Evolutionary conservation across 1,139 yeast genomes (phyloP).

Genomic region (Hyphopichia burtonii): DNA sequence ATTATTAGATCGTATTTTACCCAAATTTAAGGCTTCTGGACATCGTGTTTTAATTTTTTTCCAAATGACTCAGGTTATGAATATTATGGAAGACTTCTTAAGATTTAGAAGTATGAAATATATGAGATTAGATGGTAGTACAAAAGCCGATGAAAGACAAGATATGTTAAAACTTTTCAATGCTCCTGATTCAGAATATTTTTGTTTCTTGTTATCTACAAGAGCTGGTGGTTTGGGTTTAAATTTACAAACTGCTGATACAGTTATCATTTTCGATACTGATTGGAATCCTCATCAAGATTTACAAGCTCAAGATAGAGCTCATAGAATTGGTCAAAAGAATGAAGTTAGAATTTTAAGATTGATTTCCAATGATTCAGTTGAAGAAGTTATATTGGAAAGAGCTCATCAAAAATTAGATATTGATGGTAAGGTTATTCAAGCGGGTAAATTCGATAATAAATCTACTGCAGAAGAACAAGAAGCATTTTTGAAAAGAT

Average conservation of each 20-base stretch:
- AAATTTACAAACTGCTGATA: slow-evolving; percentile 84
- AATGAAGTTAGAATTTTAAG: slow-evolving; percentile 80
- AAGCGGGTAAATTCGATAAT: slow-evolving; percentile 84
- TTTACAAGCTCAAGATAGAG: slow-evolving; percentile 88
- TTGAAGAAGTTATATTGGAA: slow-evolving; percentile 79
- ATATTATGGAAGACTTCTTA: slow-evolving; percentile 83
- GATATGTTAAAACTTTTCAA: slow-evolving; percentile 66
- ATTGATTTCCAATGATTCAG: slow-evolving; percentile 77
- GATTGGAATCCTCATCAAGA: slow-evolving; percentile 95
- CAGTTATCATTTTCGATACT: slow-evolving; percentile 82
- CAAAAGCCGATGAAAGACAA: slow-evolving; percentile 83
- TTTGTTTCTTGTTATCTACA: slow-evolving; percentile 76
- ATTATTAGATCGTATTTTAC: slow-evolving; percentile 68
- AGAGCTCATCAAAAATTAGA: slow-evolving; percentile 81
- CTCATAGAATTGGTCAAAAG: slow-evolving; percentile 88
- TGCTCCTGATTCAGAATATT: slow-evolving; percentile 69
- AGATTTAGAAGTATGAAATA: slow-evolving; percentile 64
- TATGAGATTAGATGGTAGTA: slow-evolving; percentile 77
- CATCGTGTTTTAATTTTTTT: slow-evolving; percentile 80
- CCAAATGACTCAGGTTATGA: slow-evolving; percentile 90
- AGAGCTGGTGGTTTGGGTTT: slow-evolving; percentile 91
- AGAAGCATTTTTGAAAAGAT: slow-evolving; percentile 69
- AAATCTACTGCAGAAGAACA: slow-evolving; percentile 82
- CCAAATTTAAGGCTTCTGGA: slow-evolving; percentile 72
- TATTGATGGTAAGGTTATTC: slow-evolving; percentile 85